A percentile compares a stretch with the other conserved stretches of the same genome.
These are phyloP conservation scores for Allium sativum DNA, from an alignment of 106 monocot genomes.

Conservation along the genomic window DNA sequence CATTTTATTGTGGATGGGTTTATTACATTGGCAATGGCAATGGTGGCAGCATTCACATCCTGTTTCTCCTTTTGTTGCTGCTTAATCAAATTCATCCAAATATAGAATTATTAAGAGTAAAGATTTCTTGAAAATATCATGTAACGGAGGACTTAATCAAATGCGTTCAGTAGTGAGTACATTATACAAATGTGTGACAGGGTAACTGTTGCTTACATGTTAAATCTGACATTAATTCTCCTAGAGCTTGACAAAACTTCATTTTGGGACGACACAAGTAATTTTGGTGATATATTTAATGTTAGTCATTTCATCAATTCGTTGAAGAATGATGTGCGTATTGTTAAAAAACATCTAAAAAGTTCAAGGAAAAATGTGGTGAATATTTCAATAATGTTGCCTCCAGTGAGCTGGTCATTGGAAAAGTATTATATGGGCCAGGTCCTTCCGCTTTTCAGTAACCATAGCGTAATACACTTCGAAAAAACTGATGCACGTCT, in stretches of 20 bases:
- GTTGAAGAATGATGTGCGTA: constrained; percentile 71
- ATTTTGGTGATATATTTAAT: constrained; percentile 89
- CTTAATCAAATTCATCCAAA: too few relatives aligned
- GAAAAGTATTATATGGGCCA: constrained; percentile 84
- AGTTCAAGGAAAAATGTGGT: constrained; percentile 18
- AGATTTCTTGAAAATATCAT: too few relatives aligned
- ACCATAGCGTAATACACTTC: constrained; percentile 69
- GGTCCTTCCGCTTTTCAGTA: constrained; percentile 80
- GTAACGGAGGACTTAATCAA: too few relatives aligned
- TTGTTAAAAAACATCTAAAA: constrained; percentile 67
- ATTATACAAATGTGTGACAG: constrained; percentile 99
- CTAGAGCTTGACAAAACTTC: constrained; percentile 94
- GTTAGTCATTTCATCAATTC: constrained; percentile 78
- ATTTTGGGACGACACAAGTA: constrained; percentile 92
- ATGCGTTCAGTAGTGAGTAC: too few relatives aligned
- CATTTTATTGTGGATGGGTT: too few relatives aligned
- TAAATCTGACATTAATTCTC: constrained; percentile 79
- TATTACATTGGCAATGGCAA: too few relatives aligned
- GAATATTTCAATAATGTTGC: constrained; percentile 32
- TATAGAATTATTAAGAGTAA: too few relatives aligned
- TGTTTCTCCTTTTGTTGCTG: too few relatives aligned
- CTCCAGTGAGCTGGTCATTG: constrained; percentile 92
- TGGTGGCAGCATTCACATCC: too few relatives aligned
- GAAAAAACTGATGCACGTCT: constrained; percentile 93
- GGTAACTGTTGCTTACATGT: constrained; percentile 64